These are phyloP conservation scores for Tylopilus sp. DNA, from an alignment of 768 basidiomycete species.

Conservation along the genomic window DNA sequence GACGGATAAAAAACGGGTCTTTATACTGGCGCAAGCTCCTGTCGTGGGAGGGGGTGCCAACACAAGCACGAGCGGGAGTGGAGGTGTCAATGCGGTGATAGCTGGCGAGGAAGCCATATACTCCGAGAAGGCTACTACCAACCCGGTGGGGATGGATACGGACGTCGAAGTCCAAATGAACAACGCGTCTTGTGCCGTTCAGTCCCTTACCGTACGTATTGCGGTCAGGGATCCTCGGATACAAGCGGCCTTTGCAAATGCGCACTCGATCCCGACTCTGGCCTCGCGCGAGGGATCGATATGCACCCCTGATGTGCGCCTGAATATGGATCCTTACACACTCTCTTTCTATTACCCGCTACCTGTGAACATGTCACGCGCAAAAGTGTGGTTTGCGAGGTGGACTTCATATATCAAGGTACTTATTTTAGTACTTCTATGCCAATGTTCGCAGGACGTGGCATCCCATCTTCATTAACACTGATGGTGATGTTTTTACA, in stretches of 20 bases:
- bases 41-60: neutral
- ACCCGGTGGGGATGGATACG: neutral
- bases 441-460: neutral
- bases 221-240: conserved; percentile 20
- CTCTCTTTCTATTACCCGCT: conserved; percentile 40
- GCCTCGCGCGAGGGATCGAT: neutral
- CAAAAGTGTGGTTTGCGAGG: conserved; percentile 46
- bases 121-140: neutral
- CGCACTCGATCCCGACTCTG: conserved; percentile 6
- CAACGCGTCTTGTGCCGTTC: neutral
- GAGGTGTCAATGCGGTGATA: too few species aligned
- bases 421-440: neutral
- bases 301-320: neutral
- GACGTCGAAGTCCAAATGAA: conserved; percentile 16
- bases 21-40: conserved; percentile 18
- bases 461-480: neutral
- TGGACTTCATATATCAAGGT: conserved; percentile 48
- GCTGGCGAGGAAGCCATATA: neutral
- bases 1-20: conserved; percentile 12
- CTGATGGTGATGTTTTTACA: neutral
- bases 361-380: conserved; percentile 36
- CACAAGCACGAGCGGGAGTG: neutral
- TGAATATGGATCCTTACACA: conserved; percentile 14
- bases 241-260: conserved; percentile 9
- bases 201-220: conserved; percentile 16